Evolutionary conservation across 306 rosid genomes (phyloP).

Genomic region (Canavalia ensiformis): DNA sequence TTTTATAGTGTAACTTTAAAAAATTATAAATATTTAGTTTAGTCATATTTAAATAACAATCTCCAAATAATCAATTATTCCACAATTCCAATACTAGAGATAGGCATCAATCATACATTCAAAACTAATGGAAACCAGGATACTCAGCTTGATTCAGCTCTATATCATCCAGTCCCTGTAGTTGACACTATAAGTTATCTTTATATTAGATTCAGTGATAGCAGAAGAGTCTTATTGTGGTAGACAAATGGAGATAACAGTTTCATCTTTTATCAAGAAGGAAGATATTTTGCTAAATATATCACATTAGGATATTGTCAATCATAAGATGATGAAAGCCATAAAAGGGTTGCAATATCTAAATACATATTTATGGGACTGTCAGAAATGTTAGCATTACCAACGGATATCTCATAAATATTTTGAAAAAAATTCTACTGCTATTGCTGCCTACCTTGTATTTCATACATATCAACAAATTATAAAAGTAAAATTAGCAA

Average conservation of each 20-base stretch:
- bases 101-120: constrained; percentile 25
- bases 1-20: background rate
- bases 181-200: constrained; percentile 3
- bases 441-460: constrained; percentile 39
- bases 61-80: constrained; percentile 18
- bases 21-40: background rate
- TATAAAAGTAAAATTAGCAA: constrained; percentile 23
- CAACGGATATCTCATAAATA: constrained; percentile 25
- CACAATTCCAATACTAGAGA: background rate
- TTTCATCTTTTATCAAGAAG: constrained; percentile 26
- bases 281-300: background rate
- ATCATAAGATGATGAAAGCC: constrained; percentile 13
- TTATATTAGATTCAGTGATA: constrained; percentile 18
- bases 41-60: background rate
- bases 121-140: constrained; percentile 41
- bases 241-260: constrained; percentile 11
- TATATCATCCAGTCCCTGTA: constrained; percentile 30
- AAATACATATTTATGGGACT: background rate
- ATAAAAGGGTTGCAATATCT: background rate
- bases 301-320: background rate
- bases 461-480: background rate
- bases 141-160: background rate
- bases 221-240: constrained; percentile 10
- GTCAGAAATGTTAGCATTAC: constrained; percentile 30
- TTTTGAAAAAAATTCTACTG: constrained; percentile 15